phyloP scores from a whole-genome alignment of 805 yeast genomes.

The Saccharomyces mikatae region DNA sequence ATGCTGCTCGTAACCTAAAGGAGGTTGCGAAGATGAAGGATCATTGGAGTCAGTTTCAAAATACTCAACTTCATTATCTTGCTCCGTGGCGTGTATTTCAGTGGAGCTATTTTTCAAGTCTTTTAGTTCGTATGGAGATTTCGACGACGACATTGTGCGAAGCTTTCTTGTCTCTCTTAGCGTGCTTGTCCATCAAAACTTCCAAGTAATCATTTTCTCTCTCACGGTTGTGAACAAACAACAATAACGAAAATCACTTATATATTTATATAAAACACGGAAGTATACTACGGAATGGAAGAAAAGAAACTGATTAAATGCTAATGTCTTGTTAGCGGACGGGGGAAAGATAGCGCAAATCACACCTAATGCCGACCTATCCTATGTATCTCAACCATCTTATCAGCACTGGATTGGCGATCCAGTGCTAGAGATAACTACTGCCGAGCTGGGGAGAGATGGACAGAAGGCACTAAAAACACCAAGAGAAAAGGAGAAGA shows the following conservation, averaged over 20 bases:
- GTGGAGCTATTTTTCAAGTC: conserved; percentile 5
- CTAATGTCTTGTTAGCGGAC: background rate
- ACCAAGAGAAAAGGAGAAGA: background rate
- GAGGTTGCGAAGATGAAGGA: background rate
- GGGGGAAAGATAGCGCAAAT: background rate
- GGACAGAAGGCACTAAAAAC: background rate
- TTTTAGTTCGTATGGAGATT: conserved; percentile 4
- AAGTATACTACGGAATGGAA: background rate
- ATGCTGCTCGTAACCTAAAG: background rate
- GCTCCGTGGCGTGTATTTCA: conserved; percentile 8
- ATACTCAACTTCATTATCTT: conserved; percentile 21
- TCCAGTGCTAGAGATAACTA: background rate
- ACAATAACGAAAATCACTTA: background rate
- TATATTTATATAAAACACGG: too few relatives aligned
- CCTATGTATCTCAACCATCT: background rate
- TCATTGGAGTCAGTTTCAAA: conserved; percentile 6
- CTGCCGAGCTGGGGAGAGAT: background rate
- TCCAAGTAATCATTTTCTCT: background rate
- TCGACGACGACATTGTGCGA: background rate
- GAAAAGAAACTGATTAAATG: background rate
- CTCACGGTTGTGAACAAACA: background rate
- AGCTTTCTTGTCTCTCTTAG: background rate
- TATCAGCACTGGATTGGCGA: background rate
- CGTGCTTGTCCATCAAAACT: background rate
- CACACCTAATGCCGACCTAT: background rate